Evolutionary conservation across 148 eudicot genomes (phyloP).

Genomic region (Heliosperma pusillum): DNA sequence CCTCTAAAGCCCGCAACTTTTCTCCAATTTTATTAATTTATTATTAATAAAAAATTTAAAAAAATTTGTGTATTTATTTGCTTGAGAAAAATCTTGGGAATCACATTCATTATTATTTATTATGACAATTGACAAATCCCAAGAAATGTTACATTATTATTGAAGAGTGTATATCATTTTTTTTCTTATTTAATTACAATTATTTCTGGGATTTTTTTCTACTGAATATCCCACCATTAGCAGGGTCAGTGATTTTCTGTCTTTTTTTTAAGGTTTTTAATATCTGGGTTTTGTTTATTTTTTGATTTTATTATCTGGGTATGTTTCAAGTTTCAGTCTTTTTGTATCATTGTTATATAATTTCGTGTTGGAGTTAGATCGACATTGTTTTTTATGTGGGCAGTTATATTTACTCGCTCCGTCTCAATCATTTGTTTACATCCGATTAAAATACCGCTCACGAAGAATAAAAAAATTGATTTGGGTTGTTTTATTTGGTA

Average conservation of each 20-base stretch:
- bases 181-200: neutral
- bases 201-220: constrained; percentile 12
- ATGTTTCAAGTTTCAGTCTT: constrained; percentile 15
- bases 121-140: constrained; percentile 29
- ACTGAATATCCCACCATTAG: constrained; percentile 7
- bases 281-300: constrained; percentile 24
- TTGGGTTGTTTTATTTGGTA: constrained; percentile 9
- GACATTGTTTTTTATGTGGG: neutral
- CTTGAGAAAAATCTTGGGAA: constrained; percentile 17
- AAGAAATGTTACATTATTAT: constrained; percentile 4
- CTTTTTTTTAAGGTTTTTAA: constrained; percentile 5
- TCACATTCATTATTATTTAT: constrained; percentile 9
- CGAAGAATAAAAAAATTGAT: too few species aligned
- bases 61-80: neutral
- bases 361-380: constrained; percentile 14
- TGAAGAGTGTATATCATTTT: constrained; percentile 1
- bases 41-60: neutral
- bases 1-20: constrained; percentile 11
- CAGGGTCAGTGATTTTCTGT: constrained; percentile 17
- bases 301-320: constrained; percentile 24
- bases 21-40: neutral
- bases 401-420: neutral
- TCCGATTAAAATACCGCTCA: neutral
- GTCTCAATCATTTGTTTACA: neutral
- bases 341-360: neutral